These are phyloP conservation scores for Penicillium samsonianum DNA, from an alignment of 495 filamentous ascomycete genomes.

Conservation along the genomic window DNA sequence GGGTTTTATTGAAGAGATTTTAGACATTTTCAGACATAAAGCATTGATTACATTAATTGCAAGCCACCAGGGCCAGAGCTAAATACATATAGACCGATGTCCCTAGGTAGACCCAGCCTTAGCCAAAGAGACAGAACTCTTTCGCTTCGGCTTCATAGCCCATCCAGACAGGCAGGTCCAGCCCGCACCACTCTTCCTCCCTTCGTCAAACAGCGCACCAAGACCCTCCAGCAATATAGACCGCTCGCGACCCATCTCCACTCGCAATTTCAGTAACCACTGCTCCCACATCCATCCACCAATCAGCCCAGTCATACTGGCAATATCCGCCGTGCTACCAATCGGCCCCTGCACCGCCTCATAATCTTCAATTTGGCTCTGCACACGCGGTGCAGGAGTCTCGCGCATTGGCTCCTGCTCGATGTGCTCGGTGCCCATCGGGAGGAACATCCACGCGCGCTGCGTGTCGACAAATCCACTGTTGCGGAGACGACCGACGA, in stretches of 20 bases:
- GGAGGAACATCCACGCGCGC: slow-evolving; percentile 86
- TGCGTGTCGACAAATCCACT: slow-evolving; percentile 77
- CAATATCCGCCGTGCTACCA: slow-evolving; percentile 72
- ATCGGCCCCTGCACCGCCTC: slow-evolving; percentile 66
- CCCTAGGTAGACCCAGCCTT: not conserved
- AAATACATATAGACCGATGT: slow-evolving; percentile 4
- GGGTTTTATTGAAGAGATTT: no score
- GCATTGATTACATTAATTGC: slow-evolving; percentile 16
- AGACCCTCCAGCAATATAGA: slow-evolving; percentile 73
- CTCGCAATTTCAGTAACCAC: slow-evolving; percentile 85
- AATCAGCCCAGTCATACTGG: slow-evolving; percentile 75
- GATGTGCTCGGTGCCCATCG: slow-evolving; percentile 69
- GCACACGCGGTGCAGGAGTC: slow-evolving; percentile 55
- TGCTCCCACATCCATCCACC: slow-evolving; percentile 95
- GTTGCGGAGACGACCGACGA: slow-evolving; percentile 70
- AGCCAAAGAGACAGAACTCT: slow-evolving; percentile 12
- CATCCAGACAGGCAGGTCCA: slow-evolving; percentile 87
- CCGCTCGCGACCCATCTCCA: slow-evolving; percentile 73
- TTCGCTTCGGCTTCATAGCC: slow-evolving; percentile 75
- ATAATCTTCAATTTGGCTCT: slow-evolving; percentile 49
- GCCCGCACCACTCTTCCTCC: slow-evolving; percentile 72
- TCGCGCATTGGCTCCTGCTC: slow-evolving; percentile 46
- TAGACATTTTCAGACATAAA: not conserved
- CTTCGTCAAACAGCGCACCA: slow-evolving; percentile 80
- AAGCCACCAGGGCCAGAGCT: slow-evolving; percentile 11